Conservation (phyloP, 192 early-diverging fungal genomes). For the Umbelopsis ramanniana region DNA sequence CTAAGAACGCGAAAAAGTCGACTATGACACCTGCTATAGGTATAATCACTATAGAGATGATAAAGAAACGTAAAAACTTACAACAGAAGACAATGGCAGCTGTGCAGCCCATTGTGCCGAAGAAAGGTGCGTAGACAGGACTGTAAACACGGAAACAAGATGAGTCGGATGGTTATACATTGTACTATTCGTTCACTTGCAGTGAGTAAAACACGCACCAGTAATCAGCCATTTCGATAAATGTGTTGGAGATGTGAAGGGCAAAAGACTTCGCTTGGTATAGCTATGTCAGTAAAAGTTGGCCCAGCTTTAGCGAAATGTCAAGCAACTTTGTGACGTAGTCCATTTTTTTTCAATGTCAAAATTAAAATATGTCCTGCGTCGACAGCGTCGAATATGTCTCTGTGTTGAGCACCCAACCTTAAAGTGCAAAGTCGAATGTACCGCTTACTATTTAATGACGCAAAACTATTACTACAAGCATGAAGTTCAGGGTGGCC, state of each 20-base stretch:
- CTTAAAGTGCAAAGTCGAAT: background rate
- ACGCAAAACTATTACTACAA: constrained; percentile 15
- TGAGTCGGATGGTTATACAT: background rate
- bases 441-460: background rate
- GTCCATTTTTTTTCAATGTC: background rate
- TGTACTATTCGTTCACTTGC: background rate
- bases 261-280: constrained; percentile 12
- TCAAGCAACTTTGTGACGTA: constrained; percentile 11
- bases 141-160: constrained; percentile 40
- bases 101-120: constrained; percentile 92
- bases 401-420: background rate
- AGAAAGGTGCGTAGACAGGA: constrained; percentile 95
- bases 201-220: background rate
- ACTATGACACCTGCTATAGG: background rate
- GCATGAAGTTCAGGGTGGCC: background rate
- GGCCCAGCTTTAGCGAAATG: background rate
- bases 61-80: constrained; percentile 40
- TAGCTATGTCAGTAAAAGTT: background rate
- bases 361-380: background rate
- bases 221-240: constrained; percentile 23
- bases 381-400: too few species aligned
- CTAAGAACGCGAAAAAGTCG: background rate
- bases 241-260: constrained; percentile 21
- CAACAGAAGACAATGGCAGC: constrained; percentile 89
- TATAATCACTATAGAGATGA: background rate